A percentile compares a stretch with the other conserved stretches of the same genome.
Conservation (phyloP, 345 rosid species). For the Ceriops decandra region DNA sequence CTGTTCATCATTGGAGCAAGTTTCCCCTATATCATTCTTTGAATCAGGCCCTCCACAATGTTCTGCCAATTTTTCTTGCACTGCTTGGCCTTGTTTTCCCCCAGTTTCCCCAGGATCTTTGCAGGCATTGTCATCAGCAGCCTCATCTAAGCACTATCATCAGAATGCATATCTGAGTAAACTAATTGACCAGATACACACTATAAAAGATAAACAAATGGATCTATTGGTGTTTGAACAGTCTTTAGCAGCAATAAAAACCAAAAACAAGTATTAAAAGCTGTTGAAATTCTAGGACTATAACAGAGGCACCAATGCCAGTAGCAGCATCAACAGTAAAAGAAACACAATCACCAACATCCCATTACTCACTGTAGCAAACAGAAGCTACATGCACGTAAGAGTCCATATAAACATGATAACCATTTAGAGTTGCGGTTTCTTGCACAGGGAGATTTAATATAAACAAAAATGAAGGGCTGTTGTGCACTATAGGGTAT, state of each 20-base stretch:
- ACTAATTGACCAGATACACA: background rate
- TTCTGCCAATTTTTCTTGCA: conserved; percentile 31
- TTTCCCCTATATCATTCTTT: conserved; percentile 39
- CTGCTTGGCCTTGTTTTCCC: conserved; percentile 30
- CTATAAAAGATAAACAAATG: background rate
- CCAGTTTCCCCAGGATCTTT: conserved; percentile 42
- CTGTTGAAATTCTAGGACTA: no score
- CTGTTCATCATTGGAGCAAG: conserved; percentile 44
- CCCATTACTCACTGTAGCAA: no score
- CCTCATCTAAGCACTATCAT: conserved; percentile 48
- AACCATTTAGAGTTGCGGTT: background rate
- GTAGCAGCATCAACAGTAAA: no score
- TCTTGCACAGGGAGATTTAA: conserved; percentile 2
- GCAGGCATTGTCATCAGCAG: conserved; percentile 37
- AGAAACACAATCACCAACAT: no score
- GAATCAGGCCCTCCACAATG: conserved; percentile 35
- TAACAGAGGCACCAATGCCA: no score
- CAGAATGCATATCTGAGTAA: conserved; percentile 10
- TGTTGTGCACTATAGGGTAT: background rate
- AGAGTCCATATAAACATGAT: background rate
- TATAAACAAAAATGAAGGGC: background rate
- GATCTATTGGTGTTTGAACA: background rate
- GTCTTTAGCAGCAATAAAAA: background rate
- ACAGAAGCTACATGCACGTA: background rate
- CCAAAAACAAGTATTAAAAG: background rate